phyloP scores from a whole-genome alignment of 345 rosid genomes.

The Dovyalis caffra region DNA sequence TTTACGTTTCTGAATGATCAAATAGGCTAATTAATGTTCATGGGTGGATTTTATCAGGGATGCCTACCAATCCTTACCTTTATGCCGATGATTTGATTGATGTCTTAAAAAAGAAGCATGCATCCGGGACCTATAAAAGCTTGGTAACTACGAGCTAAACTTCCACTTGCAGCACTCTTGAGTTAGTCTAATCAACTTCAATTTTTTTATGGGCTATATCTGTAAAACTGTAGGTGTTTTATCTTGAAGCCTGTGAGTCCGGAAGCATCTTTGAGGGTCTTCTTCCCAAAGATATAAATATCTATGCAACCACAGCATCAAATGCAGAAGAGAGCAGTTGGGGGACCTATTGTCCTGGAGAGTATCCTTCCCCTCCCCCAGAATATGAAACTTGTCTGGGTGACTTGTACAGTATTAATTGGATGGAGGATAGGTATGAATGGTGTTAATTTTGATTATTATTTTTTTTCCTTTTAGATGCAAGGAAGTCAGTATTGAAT shows the following conservation, averaged over 20 bases:
- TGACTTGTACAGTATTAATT: constrained; percentile 91
- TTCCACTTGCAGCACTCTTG: background rate
- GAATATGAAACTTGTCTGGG: constrained; percentile 97
- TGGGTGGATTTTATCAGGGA: constrained; percentile 47
- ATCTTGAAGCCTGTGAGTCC: constrained; percentile 99
- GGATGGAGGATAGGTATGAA: constrained; percentile 98
- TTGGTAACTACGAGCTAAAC: constrained; percentile 45
- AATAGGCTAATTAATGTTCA: background rate
- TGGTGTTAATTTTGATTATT: background rate
- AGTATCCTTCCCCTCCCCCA: constrained; percentile 79
- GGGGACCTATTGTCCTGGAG: constrained; percentile 99
- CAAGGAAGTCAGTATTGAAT: background rate
- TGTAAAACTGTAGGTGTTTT: constrained; percentile 70
- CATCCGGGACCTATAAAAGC: constrained; percentile 74
- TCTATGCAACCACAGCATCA: constrained; percentile 91
- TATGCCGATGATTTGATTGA: constrained; percentile 78
- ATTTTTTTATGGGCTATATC: background rate
- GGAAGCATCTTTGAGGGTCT: constrained; percentile 98
- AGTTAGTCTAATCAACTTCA: background rate
- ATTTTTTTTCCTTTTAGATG: background rate
- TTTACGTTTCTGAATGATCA: too few species aligned
- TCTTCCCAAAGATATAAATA: constrained; percentile 86
- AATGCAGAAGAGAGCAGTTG: constrained; percentile 96
- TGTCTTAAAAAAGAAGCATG: constrained; percentile 74
- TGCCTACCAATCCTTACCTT: constrained; percentile 89